Base-by-base conservation (phyloP, 2,329 filamentous ascomycete genomes). In the Endothia cerciana region DNA sequence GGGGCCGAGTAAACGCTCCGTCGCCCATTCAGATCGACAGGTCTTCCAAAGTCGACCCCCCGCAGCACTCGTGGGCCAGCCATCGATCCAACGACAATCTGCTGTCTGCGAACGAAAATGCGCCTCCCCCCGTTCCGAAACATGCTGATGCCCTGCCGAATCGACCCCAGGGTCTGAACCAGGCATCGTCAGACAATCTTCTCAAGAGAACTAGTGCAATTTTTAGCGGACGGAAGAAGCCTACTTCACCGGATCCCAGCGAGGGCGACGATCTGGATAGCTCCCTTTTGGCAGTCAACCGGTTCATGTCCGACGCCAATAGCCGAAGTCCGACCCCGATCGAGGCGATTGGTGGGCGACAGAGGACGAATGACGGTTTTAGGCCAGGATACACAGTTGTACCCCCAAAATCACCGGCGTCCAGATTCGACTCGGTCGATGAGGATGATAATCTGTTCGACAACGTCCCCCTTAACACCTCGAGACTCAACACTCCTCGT, bases 381-480 rank as follows among this genome's bases (percentile, higher is more conserved):
- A 69, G 65, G 43, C 65, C 70, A 15, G 70, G 71, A 15, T 72
- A 73, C 57, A 73, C 68, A 25, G 69, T 74, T 33, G 72, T 74
- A 0, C 78, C 74, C 19, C 70, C 74, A 0, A 77, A 77, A 47
- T 70, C 72, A 3, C 73, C 74, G 38, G 72, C 75, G 1, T 70
- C 78, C 1, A 75, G 75, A 22, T 69, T 72, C 38, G 72, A 73
- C 11, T 65, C 72, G 19, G 74, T 78, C 41, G 72, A 74, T 15
- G 81, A 83, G 19, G 82, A 86, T 25, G 85, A 87, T 43, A 85
- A 85, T 67, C 74, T 88, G 70, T 88, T 88, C 65, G 84, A 85
- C 65, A 82, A 77, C 30, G 64, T 68, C 28, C 66, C 66, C 19
- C 22, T 68, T 28, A 82, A 78, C 43, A 74, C 75, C 15, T 75